Evolutionary conservation across 495 filamentous ascomycete species (phyloP).

Genomic region (Aspergillus heteromorphus): DNA sequence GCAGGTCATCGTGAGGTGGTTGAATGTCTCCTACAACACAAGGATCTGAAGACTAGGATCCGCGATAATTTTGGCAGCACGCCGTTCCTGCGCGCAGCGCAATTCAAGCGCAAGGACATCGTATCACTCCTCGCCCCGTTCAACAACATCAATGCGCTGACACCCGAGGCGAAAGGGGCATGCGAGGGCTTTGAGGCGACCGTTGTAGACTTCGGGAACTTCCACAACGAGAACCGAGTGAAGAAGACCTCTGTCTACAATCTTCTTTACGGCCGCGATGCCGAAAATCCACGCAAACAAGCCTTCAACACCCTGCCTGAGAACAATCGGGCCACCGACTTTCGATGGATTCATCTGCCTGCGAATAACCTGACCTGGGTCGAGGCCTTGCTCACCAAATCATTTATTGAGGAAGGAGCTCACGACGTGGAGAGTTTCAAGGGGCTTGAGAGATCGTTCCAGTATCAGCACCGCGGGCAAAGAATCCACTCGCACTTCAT

Average conservation of each 20-base stretch:
- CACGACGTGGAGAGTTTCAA: constrained; percentile 65
- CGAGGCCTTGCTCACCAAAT: constrained; percentile 59
- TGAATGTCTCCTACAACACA: constrained; percentile 42
- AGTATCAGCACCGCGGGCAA: constrained; percentile 58
- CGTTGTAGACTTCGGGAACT: constrained; percentile 64
- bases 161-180: constrained; percentile 49
- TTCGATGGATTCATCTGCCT: constrained; percentile 67
- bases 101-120: constrained; percentile 53
- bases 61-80: constrained; percentile 60
- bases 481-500: constrained; percentile 62
- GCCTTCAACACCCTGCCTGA: constrained; percentile 49
- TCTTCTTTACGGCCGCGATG: constrained; percentile 56
- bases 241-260: constrained; percentile 53
- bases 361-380: constrained; percentile 59
- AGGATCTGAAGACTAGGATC: constrained; percentile 41
- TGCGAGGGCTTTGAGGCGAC: constrained; percentile 60
- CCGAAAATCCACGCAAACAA: constrained; percentile 45
- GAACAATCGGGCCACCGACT: constrained; percentile 51
- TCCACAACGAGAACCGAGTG: constrained; percentile 56
- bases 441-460: constrained; percentile 58
- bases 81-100: constrained; percentile 54
- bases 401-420: constrained; percentile 61
- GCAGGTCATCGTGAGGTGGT: constrained; percentile 55
- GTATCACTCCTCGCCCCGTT: constrained; percentile 52
- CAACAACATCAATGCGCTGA: constrained; percentile 46